Conservation (phyloP, 176 grass and related monocot species). For the Eragrostis curvula region DNA sequence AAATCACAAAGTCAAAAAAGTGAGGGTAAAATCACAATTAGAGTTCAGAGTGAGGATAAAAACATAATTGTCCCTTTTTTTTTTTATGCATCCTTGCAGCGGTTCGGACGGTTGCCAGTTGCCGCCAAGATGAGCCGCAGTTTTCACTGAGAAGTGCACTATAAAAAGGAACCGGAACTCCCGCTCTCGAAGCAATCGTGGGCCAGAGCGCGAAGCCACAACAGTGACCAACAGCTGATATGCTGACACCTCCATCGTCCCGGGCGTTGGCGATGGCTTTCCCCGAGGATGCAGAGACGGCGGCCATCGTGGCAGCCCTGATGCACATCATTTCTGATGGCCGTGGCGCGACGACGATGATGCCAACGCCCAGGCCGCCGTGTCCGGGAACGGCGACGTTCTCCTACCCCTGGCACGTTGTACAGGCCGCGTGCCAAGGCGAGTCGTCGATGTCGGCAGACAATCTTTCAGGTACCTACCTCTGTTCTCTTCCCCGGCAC, state of each 20-base stretch:
- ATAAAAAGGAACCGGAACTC: background rate
- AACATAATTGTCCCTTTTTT: too few relatives aligned
- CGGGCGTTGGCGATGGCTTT: background rate
- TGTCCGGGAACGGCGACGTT: background rate
- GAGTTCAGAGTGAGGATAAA: too few relatives aligned
- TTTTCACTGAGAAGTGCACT: background rate
- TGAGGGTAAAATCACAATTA: too few relatives aligned
- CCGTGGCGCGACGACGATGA: background rate
- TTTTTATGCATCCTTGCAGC: too few relatives aligned
- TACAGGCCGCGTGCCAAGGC: background rate
- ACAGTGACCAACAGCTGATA: background rate
- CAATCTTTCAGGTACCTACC: background rate
- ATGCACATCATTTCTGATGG: slow-evolving; percentile 21
- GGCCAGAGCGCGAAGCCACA: background rate
- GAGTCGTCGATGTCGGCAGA: background rate
- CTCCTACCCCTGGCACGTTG: background rate
- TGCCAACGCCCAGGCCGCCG: background rate
- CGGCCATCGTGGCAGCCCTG: slow-evolving; percentile 44
- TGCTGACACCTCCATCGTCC: background rate
- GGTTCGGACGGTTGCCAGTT: too few relatives aligned
- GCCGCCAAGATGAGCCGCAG: background rate
- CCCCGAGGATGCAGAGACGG: slow-evolving; percentile 8
- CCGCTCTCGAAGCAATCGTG: background rate
- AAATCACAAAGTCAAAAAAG: too few relatives aligned
- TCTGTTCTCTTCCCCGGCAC: background rate